Conservation (phyloP, 805 yeast species). For the Cyberlindnera xishuangbannaensis region DNA sequence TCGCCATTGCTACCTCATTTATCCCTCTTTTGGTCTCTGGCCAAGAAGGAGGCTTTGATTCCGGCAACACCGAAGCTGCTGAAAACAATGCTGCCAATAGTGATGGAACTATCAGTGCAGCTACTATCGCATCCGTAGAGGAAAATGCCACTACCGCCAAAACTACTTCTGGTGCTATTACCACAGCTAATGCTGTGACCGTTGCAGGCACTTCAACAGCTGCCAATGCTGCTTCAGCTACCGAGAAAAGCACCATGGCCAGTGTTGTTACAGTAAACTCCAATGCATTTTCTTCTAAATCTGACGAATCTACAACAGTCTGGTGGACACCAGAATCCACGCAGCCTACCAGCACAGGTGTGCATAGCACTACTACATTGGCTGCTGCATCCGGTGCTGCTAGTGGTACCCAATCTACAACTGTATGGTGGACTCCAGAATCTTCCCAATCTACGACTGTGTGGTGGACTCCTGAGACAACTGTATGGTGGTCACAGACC, state of each 20-base stretch:
- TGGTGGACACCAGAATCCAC: constrained; percentile 16
- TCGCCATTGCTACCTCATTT: constrained; percentile 8
- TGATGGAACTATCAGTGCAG: too few species aligned
- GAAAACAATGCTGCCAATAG: too few species aligned
- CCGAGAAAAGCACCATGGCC: background rate
- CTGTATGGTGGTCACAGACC: constrained; percentile 3
- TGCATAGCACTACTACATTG: background rate
- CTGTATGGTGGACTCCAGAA: constrained; percentile 20
- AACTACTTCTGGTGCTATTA: constrained; percentile 3
- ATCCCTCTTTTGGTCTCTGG: constrained; percentile 9
- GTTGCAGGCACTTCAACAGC: constrained; percentile 1
- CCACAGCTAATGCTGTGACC: constrained; percentile 1
- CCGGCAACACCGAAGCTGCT: too few species aligned
- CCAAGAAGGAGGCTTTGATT: constrained; percentile 12
- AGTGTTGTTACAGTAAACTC: constrained; percentile 3
- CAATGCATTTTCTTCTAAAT: background rate
- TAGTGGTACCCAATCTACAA: constrained; percentile 9
- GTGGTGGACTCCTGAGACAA: constrained; percentile 12
- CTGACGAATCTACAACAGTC: constrained; percentile 9
- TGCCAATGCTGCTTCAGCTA: too few species aligned
- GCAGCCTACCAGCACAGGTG: constrained; percentile 2
- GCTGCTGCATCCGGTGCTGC: background rate
- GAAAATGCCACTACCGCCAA: constrained; percentile 5
- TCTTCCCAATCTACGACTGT: constrained; percentile 6
- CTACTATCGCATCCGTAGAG: background rate